Conservation (phyloP, 306 rosid genomes). For the Lathyrus sativus region DNA sequence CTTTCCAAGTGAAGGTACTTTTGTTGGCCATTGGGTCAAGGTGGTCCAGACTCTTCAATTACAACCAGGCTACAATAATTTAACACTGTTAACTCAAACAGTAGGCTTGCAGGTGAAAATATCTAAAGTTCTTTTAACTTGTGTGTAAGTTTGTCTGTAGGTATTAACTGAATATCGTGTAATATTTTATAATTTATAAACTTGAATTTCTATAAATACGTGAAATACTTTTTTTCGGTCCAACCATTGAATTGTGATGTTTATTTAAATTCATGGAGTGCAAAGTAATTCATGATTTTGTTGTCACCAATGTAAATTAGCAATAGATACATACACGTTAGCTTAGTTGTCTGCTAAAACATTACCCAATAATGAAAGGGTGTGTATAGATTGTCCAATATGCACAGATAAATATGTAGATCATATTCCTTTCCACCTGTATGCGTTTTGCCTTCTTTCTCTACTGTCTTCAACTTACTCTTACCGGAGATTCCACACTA, state of each 20-base stretch:
- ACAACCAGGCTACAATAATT: constrained; percentile 74
- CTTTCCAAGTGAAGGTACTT: constrained; percentile 66
- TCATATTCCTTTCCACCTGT: constrained; percentile 23
- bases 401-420: neutral
- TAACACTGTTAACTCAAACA: constrained; percentile 69
- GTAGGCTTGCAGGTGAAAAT: constrained; percentile 89
- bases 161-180: constrained; percentile 7
- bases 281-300: constrained; percentile 9
- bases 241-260: neutral
- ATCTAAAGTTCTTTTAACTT: constrained; percentile 20
- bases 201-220: constrained; percentile 1
- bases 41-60: constrained; percentile 76
- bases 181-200: constrained; percentile 33
- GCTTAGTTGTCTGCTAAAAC: neutral
- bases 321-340: constrained; percentile 3
- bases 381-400: constrained; percentile 14
- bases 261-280: constrained; percentile 7
- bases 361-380: constrained; percentile 9
- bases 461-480: constrained; percentile 21
- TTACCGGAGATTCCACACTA: constrained; percentile 28
- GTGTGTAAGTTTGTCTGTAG: neutral
- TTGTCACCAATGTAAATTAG: neutral
- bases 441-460: constrained; percentile 17
- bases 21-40: constrained; percentile 76
- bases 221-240: neutral